Percentiles rank a stretch among this genome's conserved stretches.
Conservation (phyloP, 2,329 filamentous ascomycete species). For the Diatrype stigma region DNA sequence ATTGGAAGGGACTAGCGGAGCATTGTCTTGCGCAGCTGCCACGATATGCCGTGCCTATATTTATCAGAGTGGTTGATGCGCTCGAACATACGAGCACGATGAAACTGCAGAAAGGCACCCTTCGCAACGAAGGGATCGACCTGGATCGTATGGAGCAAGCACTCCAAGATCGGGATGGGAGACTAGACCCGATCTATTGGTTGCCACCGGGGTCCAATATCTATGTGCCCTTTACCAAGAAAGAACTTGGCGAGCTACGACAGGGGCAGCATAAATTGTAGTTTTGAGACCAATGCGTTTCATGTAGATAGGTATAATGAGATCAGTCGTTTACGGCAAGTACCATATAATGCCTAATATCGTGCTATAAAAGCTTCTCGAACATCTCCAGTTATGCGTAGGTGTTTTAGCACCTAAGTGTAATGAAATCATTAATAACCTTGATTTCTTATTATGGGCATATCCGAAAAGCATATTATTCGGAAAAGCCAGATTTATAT, state of each 20-base stretch:
- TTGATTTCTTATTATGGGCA: too few species aligned
- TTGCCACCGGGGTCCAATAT: slow-evolving; percentile 25
- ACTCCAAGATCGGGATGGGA: slow-evolving; percentile 27
- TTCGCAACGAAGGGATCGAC: slow-evolving; percentile 39
- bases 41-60: slow-evolving; percentile 41
- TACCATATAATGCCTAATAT: too few species aligned
- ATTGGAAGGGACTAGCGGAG: slow-evolving; percentile 28
- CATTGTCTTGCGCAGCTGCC: slow-evolving; percentile 36
- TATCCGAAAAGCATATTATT: too few species aligned
- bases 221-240: slow-evolving; percentile 34
- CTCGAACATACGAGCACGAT: slow-evolving; percentile 41
- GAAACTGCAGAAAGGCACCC: slow-evolving; percentile 39
- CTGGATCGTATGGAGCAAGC: slow-evolving; percentile 28
- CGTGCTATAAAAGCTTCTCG: too few species aligned
- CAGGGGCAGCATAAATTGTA: slow-evolving; percentile 16
- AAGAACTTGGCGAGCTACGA: slow-evolving; percentile 31
- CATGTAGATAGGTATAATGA: too few species aligned
- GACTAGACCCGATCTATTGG: slow-evolving; percentile 33
- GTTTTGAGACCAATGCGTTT: not conserved
- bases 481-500: too few species aligned
- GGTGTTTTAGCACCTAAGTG: too few species aligned
- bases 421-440: too few species aligned
- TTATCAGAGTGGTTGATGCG: slow-evolving; percentile 33
- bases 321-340: too few species aligned
- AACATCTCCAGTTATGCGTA: too few species aligned